Evolutionary conservation across 225 moss, liverwort and hornwort genomes (phyloP).

Genomic region (Takakia lepidozioides): DNA sequence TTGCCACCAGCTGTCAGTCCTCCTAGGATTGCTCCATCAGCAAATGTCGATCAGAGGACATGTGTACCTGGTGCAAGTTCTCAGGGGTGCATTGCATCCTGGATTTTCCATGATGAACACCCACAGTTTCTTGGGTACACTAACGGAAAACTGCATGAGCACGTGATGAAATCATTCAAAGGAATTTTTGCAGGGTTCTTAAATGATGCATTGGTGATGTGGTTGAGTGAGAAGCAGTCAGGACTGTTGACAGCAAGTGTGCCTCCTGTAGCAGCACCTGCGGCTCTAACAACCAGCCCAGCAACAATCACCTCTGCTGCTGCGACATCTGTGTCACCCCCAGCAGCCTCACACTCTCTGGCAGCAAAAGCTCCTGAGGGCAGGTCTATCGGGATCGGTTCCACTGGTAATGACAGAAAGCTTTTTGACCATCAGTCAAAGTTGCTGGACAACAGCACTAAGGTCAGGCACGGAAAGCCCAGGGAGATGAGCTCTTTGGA

Average conservation of each 20-base stretch:
- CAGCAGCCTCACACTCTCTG: slow-evolving; percentile 23
- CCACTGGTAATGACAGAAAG: slow-evolving; percentile 12
- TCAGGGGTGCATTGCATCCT: slow-evolving; percentile 20
- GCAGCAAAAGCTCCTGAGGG: slow-evolving; percentile 1
- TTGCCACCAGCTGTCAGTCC: slow-evolving; percentile 12
- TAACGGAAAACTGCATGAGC: slow-evolving; percentile 70
- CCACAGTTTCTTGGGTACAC: slow-evolving; percentile 79
- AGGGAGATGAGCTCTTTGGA: slow-evolving; percentile 3
- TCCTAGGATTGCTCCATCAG: slow-evolving; percentile 8
- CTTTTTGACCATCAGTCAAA: slow-evolving; percentile 21
- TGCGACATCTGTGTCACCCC: slow-evolving; percentile 7
- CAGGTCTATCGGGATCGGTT: slow-evolving; percentile 19
- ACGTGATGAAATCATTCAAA: slow-evolving; percentile 64
- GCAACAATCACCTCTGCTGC: slow-evolving; percentile 13
- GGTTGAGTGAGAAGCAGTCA: slow-evolving; percentile 53
- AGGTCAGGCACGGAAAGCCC: slow-evolving; percentile 14
- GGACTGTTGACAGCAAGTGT: slow-evolving; percentile 16
- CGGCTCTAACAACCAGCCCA: slow-evolving; percentile 36
- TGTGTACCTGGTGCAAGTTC: slow-evolving; percentile 10
- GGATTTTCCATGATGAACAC: slow-evolving; percentile 50
- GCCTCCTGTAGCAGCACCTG: slow-evolving; percentile 22
- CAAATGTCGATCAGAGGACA: slow-evolving; percentile 16
- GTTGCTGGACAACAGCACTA: slow-evolving; percentile 14
- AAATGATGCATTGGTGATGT: slow-evolving; percentile 63
- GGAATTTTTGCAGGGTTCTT: slow-evolving; percentile 53